A percentile compares a stretch with the other conserved stretches of the same genome.
These are phyloP conservation scores for Mucor plumbeus DNA, from an alignment of 371 early-diverging fungal species.

Conservation along the genomic window DNA sequence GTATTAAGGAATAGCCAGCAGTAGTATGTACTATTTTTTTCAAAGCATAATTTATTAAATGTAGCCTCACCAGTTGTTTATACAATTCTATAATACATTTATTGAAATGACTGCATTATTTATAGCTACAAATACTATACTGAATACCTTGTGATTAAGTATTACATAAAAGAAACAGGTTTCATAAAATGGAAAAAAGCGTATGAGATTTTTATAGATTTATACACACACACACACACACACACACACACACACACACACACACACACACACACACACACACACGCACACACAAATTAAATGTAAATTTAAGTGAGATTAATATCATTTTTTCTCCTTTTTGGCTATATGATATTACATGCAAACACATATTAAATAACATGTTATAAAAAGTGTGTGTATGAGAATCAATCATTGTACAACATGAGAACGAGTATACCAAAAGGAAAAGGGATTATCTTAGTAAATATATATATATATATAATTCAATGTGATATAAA, in stretches of 20 bases:
- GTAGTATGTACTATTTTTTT: too few species aligned
- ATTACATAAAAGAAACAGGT: constrained; percentile 6
- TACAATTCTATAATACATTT: too few species aligned
- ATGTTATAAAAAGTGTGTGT: neutral
- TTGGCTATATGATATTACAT: neutral
- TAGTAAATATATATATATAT: neutral
- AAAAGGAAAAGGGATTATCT: neutral
- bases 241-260: neutral
- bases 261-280: neutral
- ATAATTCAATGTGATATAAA: neutral
- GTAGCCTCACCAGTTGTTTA: too few species aligned
- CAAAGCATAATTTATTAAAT: too few species aligned
- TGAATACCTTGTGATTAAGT: constrained; percentile 4
- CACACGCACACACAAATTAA: neutral
- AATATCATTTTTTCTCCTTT: constrained; percentile 6
- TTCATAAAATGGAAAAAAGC: neutral
- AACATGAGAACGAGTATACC: constrained; percentile 5
- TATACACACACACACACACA: neutral
- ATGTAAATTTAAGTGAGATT: neutral
- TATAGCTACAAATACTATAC: constrained; percentile 6
- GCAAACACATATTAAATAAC: neutral
- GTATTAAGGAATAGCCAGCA: neutral
- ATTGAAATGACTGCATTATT: constrained; percentile 1
- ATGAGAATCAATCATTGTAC: constrained; percentile 5
- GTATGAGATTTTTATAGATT: neutral